Evolutionary conservation across 78 protist species (phyloP), one percentile per base, ranked within the genome.

Genomic region (Chrysochromulina tobinii): DNA sequence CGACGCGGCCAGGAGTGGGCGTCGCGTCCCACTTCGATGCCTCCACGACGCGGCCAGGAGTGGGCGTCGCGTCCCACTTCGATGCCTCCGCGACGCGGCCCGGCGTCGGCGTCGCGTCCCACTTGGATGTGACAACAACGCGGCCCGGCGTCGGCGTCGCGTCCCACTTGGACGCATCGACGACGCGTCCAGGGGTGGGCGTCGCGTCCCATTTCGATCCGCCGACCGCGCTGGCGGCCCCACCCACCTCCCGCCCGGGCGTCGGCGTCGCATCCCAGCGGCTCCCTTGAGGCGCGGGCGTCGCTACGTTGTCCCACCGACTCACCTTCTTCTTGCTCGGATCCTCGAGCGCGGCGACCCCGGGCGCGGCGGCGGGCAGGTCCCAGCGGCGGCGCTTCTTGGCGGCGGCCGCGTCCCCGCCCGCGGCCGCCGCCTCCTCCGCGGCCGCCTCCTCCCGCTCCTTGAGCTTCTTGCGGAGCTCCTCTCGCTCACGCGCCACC

Each of bases 381-480:
- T 59, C 87, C 73, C 89, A 84, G 51, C 69, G 69, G 17, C 89
- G 89, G 57, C 90, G 79, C 81, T 87, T 87, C 57, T 68, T 68
- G 9, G 55, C 25, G 50, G 3, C 90, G 7, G 64, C 12, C 51
- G 48, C 68, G n/a, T 9, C 88, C 17, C 48, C 69, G 14, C 14
- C 87, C 3, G 67, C 67, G 25, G 88, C 61, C 14, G 48, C 57
- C 38, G 14, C 55, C 23, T 27, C 59, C 51, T 64, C 68, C 18
- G n/a, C 61, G 50, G 7, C 48, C 27, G 4, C 64, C 51, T 64
- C 17, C 81, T 51, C 66, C 77, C 66, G 54, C 64, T 87, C 83
- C 72, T 3, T 58, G 4, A 48, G 51, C 83, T 68, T 68, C 53
- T 17, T 23, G 69, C 9, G 18, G 51, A 89, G 23, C 87, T 64